phyloP scores from a whole-genome alignment of 2,329 filamentous ascomycete genomes.

The Cytospora schulzeri region DNA sequence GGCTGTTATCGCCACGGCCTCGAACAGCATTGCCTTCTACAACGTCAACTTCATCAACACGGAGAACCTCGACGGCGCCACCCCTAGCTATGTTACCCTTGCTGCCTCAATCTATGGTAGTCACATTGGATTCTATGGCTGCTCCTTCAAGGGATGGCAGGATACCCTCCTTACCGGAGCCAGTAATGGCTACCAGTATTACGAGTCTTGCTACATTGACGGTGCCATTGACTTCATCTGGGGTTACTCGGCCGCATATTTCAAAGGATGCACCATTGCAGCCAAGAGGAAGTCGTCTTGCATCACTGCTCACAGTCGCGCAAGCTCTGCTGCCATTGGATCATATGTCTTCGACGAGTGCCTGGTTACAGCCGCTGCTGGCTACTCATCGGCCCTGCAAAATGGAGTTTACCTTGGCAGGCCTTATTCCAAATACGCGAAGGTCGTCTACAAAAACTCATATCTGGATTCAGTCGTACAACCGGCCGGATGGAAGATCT shows the following conservation, averaged over 20 bases:
- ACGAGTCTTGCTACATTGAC: slow-evolving; percentile 42
- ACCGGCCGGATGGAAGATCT: slow-evolving; percentile 51
- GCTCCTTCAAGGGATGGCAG: slow-evolving; percentile 45
- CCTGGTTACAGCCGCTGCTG: slow-evolving; percentile 53
- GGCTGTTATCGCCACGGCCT: slow-evolving; percentile 43
- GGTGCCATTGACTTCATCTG: slow-evolving; percentile 33
- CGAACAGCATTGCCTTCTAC: slow-evolving; percentile 52
- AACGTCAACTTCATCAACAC: slow-evolving; percentile 53
- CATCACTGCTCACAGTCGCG: slow-evolving; percentile 49
- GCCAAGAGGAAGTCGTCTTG: slow-evolving; percentile 34
- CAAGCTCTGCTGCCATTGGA: slow-evolving; percentile 44
- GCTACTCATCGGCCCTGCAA: slow-evolving; percentile 36
- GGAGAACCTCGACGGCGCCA: slow-evolving; percentile 10
- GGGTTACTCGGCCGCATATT: slow-evolving; percentile 35
- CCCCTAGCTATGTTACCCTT: slow-evolving; percentile 41
- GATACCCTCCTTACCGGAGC: slow-evolving; percentile 46
- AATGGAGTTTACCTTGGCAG: slow-evolving; percentile 53
- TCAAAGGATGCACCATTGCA: slow-evolving; percentile 36
- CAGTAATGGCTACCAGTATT: slow-evolving; percentile 44
- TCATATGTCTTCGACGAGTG: slow-evolving; percentile 42
- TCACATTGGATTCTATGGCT: slow-evolving; percentile 45
- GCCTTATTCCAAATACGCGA: slow-evolving; percentile 53
- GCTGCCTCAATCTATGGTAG: slow-evolving; percentile 43
- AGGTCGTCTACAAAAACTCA: slow-evolving; percentile 54
- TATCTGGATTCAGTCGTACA: slow-evolving; percentile 53